A percentile compares a stretch with the other conserved stretches of the same genome.
These are phyloP conservation scores for Bolboschoenus planiculmis DNA, from an alignment of 176 grass and related monocot species.

Conservation along the genomic window DNA sequence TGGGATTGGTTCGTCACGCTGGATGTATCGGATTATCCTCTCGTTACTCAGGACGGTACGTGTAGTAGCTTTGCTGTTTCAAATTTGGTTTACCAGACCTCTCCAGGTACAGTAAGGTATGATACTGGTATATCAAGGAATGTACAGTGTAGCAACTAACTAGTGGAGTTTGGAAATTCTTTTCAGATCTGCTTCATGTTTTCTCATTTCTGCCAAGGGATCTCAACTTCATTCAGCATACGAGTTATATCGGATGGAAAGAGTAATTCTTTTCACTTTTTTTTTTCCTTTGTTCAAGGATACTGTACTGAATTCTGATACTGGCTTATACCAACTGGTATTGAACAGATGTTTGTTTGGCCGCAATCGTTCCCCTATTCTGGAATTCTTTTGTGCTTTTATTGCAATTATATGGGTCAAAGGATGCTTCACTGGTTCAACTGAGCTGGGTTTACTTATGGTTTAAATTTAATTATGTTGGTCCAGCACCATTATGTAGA, in stretches of 20 bases:
- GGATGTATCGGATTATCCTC: constrained; percentile 76
- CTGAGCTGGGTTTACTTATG: neutral
- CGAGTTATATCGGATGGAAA: constrained; percentile 88
- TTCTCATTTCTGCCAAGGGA: constrained; percentile 85
- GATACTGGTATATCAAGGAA: neutral
- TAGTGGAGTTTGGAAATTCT: constrained; percentile 15
- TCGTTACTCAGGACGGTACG: constrained; percentile 70
- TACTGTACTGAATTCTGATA: neutral
- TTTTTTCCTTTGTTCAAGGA: neutral
- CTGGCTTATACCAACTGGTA: neutral
- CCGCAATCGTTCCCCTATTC: neutral
- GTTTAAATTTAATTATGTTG: neutral
- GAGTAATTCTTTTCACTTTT: constrained; percentile 37
- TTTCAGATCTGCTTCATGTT: constrained; percentile 87
- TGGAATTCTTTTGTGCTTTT: neutral
- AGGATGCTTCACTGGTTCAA: neutral
- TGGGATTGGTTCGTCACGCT: constrained; percentile 96
- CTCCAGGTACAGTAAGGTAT: constrained; percentile 1
- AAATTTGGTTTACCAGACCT: neutral
- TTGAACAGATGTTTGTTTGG: neutral
- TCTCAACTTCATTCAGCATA: constrained; percentile 93
- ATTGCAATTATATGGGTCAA: neutral
- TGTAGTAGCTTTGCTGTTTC: neutral
- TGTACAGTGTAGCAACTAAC: neutral
- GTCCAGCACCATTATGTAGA: neutral